Evolutionary conservation across 2,329 filamentous ascomycete genomes (phyloP), one percentile per base, ranked within the genome.

Genomic region (Fusarium equiseti): DNA sequence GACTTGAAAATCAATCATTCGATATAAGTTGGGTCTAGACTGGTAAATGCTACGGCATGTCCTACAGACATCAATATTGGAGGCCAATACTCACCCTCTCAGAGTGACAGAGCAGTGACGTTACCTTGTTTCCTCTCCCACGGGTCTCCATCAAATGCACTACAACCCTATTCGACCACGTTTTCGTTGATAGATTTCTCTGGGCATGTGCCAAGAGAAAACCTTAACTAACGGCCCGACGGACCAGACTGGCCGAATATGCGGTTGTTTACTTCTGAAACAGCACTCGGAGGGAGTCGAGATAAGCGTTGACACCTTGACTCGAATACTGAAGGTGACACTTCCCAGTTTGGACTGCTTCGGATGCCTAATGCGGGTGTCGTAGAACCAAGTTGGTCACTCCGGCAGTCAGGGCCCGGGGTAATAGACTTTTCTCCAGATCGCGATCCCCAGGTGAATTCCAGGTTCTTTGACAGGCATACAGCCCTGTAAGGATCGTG

Each of bases 151-250:
- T 40, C 35, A 58, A 26, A 15, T 64, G 59, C 59, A 64, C 43
- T 64, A 38, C 35, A 44, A 64, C 61, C 16, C 42, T 35, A 20
- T 48, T 43, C 35, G 24, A 38, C 50, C 50, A 53, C 50, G 35
- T 53, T 53, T 38, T 53, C 27, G 18, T 29, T 26, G 18, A 43
- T 20, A 53, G 13, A 53, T 53, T 42, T 7, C 46, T 31, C 24
- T 49, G 44, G 31, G 31, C 45, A 57, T 57, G 20, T 51, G 54
- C 59, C 61, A 58, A 48, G 59, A 31, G n/a, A 49, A 24, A 49
- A 35, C 32, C 18, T 49, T 49, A 57, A 57, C 16, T 15, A 10
- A 24, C 10, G 32, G 24, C 15, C 54, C 50, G 54, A 53, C 50
- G 50, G 50, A 8, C 50, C 50, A 53, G n/a, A 43, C 50, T 53